Conservation (phyloP, 257 asterid genomes). For the Primulina tabacum region DNA sequence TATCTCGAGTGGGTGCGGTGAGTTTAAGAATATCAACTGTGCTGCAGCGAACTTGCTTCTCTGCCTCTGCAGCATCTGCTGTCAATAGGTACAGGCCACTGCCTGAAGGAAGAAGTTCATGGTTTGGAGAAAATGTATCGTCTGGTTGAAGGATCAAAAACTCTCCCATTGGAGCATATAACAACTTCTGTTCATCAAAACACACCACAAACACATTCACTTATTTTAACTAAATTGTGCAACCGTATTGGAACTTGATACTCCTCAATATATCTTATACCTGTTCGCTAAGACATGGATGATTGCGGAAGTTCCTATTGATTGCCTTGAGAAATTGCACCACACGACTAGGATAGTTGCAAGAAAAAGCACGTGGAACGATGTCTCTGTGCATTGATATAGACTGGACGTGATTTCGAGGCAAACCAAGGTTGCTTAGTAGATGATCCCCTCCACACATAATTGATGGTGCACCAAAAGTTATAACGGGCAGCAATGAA, state of each 20-base stretch:
- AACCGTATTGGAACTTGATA: not conserved
- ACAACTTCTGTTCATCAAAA: constrained; percentile 51
- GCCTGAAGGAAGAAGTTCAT: constrained; percentile 84
- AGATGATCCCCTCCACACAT: constrained; percentile 96
- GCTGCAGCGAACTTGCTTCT: constrained; percentile 69
- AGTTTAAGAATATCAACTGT: constrained; percentile 52
- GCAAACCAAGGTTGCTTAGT: constrained; percentile 61
- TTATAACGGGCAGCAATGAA: constrained; percentile 79
- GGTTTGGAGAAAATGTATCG: constrained; percentile 72
- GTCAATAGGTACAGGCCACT: constrained; percentile 67
- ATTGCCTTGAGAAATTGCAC: constrained; percentile 89
- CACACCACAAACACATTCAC: not conserved
- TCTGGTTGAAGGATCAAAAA: constrained; percentile 85
- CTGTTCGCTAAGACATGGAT: constrained; percentile 78
- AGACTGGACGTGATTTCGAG: constrained; percentile 65
- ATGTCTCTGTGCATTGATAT: constrained; percentile 92
- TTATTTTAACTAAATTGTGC: not conserved
- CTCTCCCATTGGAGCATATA: constrained; percentile 86
- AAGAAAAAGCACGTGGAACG: constrained; percentile 94
- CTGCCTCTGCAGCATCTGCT: constrained; percentile 41
- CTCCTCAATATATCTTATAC: constrained; percentile 29
- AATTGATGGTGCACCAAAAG: constrained; percentile 83
- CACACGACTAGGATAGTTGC: constrained; percentile 80
- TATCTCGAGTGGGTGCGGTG: constrained; percentile 96
- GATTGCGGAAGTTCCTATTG: constrained; percentile 73